phyloP scores from a whole-genome alignment of 2,329 filamentous ascomycete species.

The Aspergillus felis region DNA sequence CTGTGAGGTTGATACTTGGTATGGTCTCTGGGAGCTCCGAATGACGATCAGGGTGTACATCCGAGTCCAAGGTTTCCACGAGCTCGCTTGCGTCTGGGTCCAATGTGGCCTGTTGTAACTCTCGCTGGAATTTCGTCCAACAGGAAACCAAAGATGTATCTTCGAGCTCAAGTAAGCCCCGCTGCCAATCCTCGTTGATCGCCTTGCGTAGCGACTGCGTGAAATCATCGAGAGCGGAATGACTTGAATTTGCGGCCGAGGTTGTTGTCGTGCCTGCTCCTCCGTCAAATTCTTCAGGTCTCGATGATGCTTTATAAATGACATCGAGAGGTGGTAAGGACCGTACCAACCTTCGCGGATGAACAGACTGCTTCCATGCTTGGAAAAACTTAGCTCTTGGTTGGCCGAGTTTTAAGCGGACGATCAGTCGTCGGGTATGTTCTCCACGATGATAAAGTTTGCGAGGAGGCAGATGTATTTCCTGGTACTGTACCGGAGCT shows the following conservation, averaged over 20 bases:
- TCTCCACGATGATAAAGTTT: not conserved
- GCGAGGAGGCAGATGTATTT: not conserved
- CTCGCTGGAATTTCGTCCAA: slow-evolving; percentile 10
- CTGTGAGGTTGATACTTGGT: not conserved
- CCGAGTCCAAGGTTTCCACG: not conserved
- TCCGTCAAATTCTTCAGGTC: not conserved
- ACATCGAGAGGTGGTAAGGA: slow-evolving; percentile 1
- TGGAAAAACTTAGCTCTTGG: not conserved
- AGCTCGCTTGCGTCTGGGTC: slow-evolving; percentile 3
- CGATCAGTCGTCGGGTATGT: not conserved
- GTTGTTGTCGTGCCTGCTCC: not conserved
- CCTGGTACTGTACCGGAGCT: not conserved
- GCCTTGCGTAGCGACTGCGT: slow-evolving; percentile 8
- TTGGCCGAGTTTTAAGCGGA: not conserved
- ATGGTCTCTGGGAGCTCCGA: too few species aligned
- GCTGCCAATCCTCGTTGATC: slow-evolving; percentile 14
- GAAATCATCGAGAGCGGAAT: not conserved
- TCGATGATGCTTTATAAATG: not conserved
- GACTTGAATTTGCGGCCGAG: not conserved
- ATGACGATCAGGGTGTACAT: not conserved
- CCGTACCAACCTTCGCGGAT: not conserved
- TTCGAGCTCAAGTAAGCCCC: slow-evolving; percentile 3
- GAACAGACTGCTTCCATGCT: not conserved
- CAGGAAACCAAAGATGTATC: slow-evolving; percentile 4
- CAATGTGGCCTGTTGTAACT: slow-evolving; percentile 10